Percentiles rank a stretch among this genome's conserved stretches.
phyloP scores from a whole-genome alignment of 1,139 yeast species.

The Protomyces macrosporus region DNA sequence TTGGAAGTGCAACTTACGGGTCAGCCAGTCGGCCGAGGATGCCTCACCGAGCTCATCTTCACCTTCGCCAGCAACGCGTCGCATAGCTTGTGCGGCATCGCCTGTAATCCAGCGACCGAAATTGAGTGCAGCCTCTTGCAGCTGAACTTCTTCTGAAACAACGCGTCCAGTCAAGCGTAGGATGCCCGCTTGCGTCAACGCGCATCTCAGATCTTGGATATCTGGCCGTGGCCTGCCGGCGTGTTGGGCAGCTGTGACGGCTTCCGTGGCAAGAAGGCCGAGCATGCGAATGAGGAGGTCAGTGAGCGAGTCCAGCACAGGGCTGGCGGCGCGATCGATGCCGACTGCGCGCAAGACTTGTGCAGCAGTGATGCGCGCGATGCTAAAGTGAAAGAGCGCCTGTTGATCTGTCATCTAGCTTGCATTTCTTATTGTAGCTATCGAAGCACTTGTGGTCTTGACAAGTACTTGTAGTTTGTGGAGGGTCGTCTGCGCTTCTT shows the following conservation, averaged over 20 bases:
- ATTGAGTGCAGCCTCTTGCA: slow-evolving; percentile 42
- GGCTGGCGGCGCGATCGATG: slow-evolving; percentile 62
- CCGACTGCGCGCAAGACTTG: slow-evolving; percentile 67
- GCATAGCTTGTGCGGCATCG: slow-evolving; percentile 16
- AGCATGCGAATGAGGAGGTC: slow-evolving; percentile 59
- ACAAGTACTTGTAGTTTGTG: not conserved
- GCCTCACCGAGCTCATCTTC: slow-evolving; percentile 17
- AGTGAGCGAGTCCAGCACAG: slow-evolving; percentile 56
- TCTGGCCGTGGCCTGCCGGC: slow-evolving; percentile 44
- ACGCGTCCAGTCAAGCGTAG: slow-evolving; percentile 41
- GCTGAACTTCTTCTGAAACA: slow-evolving; percentile 36
- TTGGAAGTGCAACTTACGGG: slow-evolving; percentile 2
- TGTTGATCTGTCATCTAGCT: slow-evolving; percentile 10
- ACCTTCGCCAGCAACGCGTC: slow-evolving; percentile 27
- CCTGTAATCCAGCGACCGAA: slow-evolving; percentile 49
- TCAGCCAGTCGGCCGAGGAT: slow-evolving; percentile 24
- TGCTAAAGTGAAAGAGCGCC: slow-evolving; percentile 25
- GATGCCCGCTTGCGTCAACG: slow-evolving; percentile 54
- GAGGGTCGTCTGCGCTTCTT: too few species aligned
- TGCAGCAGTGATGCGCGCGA: slow-evolving; percentile 26
- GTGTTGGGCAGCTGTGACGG: slow-evolving; percentile 42
- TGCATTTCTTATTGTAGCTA: not conserved
- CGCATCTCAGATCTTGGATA: slow-evolving; percentile 51
- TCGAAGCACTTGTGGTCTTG: not conserved
- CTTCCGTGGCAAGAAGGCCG: slow-evolving; percentile 41